phyloP scores from a whole-genome alignment of 345 rosid genomes.

The Heritiera fomes region DNA sequence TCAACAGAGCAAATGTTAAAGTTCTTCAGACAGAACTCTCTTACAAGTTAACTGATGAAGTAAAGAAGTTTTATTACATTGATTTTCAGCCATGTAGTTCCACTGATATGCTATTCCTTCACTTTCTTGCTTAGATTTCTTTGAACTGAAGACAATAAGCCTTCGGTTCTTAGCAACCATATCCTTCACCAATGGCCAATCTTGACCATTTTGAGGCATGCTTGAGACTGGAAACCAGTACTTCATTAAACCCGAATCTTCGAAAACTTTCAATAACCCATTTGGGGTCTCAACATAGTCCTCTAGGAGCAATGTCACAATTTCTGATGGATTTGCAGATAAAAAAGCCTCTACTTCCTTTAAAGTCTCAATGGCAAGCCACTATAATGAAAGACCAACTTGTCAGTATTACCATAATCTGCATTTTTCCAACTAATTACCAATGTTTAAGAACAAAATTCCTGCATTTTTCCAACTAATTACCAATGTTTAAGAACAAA shows the following conservation, averaged over 20 bases:
- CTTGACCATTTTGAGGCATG: slow-evolving; percentile 61
- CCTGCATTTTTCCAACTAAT: too few relatives aligned
- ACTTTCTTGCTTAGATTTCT: slow-evolving; percentile 44
- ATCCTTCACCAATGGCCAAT: slow-evolving; percentile 70
- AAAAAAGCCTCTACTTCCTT: slow-evolving; percentile 65
- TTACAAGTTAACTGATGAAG: background rate
- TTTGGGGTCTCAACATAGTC: slow-evolving; percentile 56
- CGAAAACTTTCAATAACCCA: slow-evolving; percentile 56
- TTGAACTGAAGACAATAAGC: slow-evolving; percentile 62
- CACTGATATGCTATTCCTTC: slow-evolving; percentile 81
- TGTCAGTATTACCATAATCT: background rate
- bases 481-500: background rate
- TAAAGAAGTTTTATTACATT: slow-evolving; percentile 38
- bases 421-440: background rate
- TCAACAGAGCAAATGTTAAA: background rate
- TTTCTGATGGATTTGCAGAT: slow-evolving; percentile 53
- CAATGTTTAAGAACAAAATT: background rate
- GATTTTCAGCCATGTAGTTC: slow-evolving; percentile 79
- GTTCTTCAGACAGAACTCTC: background rate
- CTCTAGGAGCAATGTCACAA: slow-evolving; percentile 65
- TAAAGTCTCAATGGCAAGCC: slow-evolving; percentile 54
- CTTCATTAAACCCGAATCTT: slow-evolving; percentile 60
- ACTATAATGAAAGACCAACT: slow-evolving; percentile 30
- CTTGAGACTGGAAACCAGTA: slow-evolving; percentile 58
- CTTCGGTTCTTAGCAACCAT: slow-evolving; percentile 61